Percentiles rank a stretch among this genome's conserved stretches.
Conservation (phyloP, 257 asterid species). For the Fraxinus quadrangulata region DNA sequence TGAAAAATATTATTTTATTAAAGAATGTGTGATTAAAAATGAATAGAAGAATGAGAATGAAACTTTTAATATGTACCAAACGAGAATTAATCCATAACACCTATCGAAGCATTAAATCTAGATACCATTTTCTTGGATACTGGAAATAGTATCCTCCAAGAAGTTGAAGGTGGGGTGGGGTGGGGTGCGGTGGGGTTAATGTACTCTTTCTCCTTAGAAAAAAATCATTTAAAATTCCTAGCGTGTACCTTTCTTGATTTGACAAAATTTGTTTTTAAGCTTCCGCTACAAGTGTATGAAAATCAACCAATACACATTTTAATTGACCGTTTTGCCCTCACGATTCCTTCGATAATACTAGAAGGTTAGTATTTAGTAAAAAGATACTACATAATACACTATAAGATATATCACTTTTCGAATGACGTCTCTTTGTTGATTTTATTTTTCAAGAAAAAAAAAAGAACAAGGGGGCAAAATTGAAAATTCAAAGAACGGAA, state of each 20-base stretch:
- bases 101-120: too few species aligned
- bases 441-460: too few species aligned
- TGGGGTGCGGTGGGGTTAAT: neutral
- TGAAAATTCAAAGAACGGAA: neutral
- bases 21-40: too few species aligned
- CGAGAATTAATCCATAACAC: too few species aligned
- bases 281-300: neutral
- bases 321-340: neutral
- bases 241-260: slow-evolving; percentile 7
- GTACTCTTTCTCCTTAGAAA: neutral
- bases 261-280: neutral
- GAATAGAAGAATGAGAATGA: too few species aligned
- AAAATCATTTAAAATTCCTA: neutral
- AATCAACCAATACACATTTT: neutral
- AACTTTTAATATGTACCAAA: too few species aligned
- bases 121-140: slow-evolving; percentile 28
- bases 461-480: neutral
- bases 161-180: neutral
- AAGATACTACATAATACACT: too few species aligned
- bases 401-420: too few species aligned
- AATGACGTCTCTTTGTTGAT: too few species aligned
- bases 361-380: too few species aligned
- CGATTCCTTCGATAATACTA: neutral
- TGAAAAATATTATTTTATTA: too few species aligned
- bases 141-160: neutral